Evolutionary conservation across 768 basidiomycete species (phyloP).

Genomic region (Cystobasidium onofrii): DNA sequence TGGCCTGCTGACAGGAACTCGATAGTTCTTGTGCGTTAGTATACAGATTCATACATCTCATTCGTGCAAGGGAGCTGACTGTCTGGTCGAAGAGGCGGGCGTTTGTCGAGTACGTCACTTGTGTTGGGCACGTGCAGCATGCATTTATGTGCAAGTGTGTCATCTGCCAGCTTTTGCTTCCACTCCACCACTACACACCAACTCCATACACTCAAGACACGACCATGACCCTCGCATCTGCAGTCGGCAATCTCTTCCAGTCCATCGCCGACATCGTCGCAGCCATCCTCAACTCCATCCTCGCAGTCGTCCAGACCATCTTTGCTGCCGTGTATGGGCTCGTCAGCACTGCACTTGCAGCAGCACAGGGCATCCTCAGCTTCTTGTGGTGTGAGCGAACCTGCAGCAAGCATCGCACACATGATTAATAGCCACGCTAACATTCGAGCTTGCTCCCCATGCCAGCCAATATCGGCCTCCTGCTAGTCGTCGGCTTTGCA

Average conservation of each 20-base stretch:
- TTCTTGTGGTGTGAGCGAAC: conserved; percentile 8
- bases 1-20: too few relatives aligned
- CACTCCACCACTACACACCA: not conserved
- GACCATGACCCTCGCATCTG: conserved; percentile 11
- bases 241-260: conserved; percentile 15
- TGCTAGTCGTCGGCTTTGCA: conserved; percentile 37
- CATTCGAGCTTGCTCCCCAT: too few relatives aligned
- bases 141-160: too few relatives aligned
- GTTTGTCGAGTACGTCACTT: not conserved
- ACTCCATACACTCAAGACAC: not conserved
- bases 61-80: too few relatives aligned
- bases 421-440: not conserved
- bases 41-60: too few relatives aligned
- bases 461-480: not conserved
- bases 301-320: conserved; percentile 8
- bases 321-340: not conserved
- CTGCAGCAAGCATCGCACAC: not conserved
- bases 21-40: too few relatives aligned
- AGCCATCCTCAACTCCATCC: conserved; percentile 8
- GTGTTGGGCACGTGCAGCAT: too few relatives aligned
- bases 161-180: not conserved
- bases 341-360: not conserved
- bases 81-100: too few relatives aligned
- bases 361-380: not conserved
- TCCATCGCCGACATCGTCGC: conserved; percentile 9